Conservation (phyloP, 2,329 filamentous ascomycete genomes). For the Ascochyta koolunga region DNA sequence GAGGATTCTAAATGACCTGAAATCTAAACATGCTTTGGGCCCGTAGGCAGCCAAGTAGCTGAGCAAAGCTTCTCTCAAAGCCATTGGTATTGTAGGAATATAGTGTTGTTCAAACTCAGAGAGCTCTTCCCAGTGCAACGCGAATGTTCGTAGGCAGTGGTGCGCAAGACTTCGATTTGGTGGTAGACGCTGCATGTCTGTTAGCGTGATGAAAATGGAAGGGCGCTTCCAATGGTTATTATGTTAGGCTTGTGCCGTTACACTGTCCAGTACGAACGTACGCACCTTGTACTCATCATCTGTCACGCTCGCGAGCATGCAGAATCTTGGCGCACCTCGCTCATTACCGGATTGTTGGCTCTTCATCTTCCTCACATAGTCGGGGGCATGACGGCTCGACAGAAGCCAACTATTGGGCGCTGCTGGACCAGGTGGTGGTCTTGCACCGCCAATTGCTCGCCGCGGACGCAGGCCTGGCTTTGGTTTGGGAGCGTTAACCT, state of each 20-base stretch:
- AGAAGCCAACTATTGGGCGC: conserved; percentile 55
- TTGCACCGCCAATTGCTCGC: conserved; percentile 31
- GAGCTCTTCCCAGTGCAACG: conserved; percentile 62
- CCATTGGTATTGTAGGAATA: conserved; percentile 57
- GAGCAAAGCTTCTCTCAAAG: conserved; percentile 59
- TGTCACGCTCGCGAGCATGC: conserved; percentile 31
- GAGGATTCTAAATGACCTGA: conserved; percentile 57
- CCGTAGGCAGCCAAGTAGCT: conserved; percentile 63
- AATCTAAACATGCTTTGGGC: conserved; percentile 47
- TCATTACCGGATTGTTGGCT: conserved; percentile 19
- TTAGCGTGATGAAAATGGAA: conserved; percentile 25
- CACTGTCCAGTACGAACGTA: neutral
- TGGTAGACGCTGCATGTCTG: conserved; percentile 39
- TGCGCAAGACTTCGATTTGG: conserved; percentile 55
- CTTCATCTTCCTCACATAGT: conserved; percentile 20
- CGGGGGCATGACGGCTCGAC: conserved; percentile 39
- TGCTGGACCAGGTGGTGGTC: conserved; percentile 52
- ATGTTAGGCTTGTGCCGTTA: neutral
- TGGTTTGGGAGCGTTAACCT: conserved; percentile 54
- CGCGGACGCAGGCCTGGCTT: conserved; percentile 47
- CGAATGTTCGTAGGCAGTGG: conserved; percentile 59
- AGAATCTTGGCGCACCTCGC: conserved; percentile 23
- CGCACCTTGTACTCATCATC: conserved; percentile 38
- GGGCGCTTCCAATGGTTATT: neutral
- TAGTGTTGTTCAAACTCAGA: conserved; percentile 63